Percentiles rank a stretch among this genome's conserved stretches.
Evolutionary conservation across 176 grass and related monocot genomes (phyloP).

Genomic region (Elaeis guineensis): DNA sequence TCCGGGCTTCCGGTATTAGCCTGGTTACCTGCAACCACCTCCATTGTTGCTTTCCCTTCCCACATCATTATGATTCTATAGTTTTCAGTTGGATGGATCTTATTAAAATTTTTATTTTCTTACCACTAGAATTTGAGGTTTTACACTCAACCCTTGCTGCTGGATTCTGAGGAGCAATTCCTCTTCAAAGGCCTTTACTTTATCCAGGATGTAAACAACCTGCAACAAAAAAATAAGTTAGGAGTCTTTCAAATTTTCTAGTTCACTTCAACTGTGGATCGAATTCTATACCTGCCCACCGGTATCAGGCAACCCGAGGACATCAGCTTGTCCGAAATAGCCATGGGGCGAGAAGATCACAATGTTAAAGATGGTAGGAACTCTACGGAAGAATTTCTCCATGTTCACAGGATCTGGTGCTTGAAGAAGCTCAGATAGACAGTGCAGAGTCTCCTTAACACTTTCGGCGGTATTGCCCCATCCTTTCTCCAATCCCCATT

Average conservation of each 20-base stretch:
- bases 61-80: too few species aligned
- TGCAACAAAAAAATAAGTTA: background rate
- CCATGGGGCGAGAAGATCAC: constrained; percentile 86
- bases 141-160: constrained; percentile 66
- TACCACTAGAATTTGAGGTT: constrained; percentile 93
- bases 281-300: constrained; percentile 63
- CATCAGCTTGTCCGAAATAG: constrained; percentile 92
- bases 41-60: background rate
- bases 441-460: constrained; percentile 77
- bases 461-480: constrained; percentile 79
- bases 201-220: constrained; percentile 94
- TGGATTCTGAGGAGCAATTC: constrained; percentile 84
- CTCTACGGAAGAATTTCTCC: constrained; percentile 83
- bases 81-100: too few species aligned
- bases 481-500: constrained; percentile 95
- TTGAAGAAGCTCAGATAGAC: constrained; percentile 90
- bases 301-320: constrained; percentile 95
- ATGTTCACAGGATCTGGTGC: constrained; percentile 80
- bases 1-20: constrained; percentile 85
- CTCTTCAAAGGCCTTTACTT: constrained; percentile 91
- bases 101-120: too few species aligned
- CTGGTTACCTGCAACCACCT: constrained; percentile 60
- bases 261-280: background rate
- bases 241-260: too few species aligned
- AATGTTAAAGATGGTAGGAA: constrained; percentile 66